These are phyloP conservation scores for Phoenix dactylifera DNA, from an alignment of 176 grass and related monocot species.

Conservation along the genomic window DNA sequence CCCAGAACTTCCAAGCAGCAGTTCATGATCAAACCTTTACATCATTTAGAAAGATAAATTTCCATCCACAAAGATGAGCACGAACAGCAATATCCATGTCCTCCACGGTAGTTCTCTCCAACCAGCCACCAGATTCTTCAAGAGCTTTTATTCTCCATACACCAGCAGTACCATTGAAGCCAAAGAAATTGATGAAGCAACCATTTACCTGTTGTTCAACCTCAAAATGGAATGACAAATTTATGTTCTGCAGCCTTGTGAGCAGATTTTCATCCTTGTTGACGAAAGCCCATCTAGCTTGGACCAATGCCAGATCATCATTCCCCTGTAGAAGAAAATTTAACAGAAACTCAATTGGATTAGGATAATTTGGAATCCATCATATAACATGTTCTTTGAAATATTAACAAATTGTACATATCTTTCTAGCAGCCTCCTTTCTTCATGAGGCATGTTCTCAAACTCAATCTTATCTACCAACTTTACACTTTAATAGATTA, in stretches of 20 bases:
- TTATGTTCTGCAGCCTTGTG: conserved; percentile 31
- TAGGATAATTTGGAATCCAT: too few species aligned
- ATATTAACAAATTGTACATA: too few species aligned
- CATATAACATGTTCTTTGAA: too few species aligned
- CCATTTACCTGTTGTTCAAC: conserved; percentile 29
- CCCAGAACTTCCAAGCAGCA: too few species aligned
- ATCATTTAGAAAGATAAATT: conserved; percentile 29
- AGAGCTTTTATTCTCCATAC: conserved; percentile 31
- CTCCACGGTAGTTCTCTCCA: conserved; percentile 28
- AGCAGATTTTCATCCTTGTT: conserved; percentile 26
- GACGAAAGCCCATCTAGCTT: conserved; percentile 28
- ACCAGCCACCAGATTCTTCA: conserved; percentile 29
- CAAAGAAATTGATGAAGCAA: conserved; percentile 29
- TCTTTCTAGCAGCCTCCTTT: too few species aligned
- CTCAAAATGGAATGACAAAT: conserved; percentile 32
- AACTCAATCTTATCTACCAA: too few species aligned
- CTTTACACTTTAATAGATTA: too few species aligned
- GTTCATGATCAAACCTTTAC: conserved; percentile 11
- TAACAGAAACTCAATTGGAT: too few species aligned
- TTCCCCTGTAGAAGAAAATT: conserved; percentile 9
- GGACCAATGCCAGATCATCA: conserved; percentile 26
- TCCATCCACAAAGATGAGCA: conserved; percentile 30
- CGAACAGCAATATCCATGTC: conserved; percentile 31
- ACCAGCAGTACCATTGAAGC: conserved; percentile 29
- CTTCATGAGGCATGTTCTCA: too few species aligned